Base-by-base conservation (phyloP, 2,329 filamentous ascomycete species). In the Neofusicoccum laricinum region DNA sequence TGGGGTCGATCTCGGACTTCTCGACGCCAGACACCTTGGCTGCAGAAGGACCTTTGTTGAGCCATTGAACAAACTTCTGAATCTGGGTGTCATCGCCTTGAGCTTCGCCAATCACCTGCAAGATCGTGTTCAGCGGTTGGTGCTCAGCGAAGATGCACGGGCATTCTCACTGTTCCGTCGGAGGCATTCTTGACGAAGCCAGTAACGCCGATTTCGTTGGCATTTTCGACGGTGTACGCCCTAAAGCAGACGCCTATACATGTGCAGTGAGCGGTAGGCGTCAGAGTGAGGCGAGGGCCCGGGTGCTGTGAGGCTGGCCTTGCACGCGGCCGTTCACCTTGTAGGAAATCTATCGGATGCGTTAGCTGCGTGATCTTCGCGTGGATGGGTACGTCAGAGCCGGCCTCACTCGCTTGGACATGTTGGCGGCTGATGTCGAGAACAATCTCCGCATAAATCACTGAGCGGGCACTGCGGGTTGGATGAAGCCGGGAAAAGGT, bases 61-160 rank as follows among this genome's bases (percentile, higher is more conserved):
- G 80, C 67, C 92, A 88, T 69, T 89, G 86, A 40, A 96, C 79
- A 68, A 97, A 90, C 63, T 87, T 85, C 61, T 87, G 78, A 30
- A 98, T 75, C 2, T 84, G 78, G 0, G 86, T 83, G 1, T 88
- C 82, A 1, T 85, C 82, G 34, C 92, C 93, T 75, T 98, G 94
- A 4, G 89, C 93, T 78, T 97, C 93, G 30, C 94, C 94, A 72
- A 92, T 87, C 51, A 98, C 93, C 92, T 97, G 68, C 4, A n/a
- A 25, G 46, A 21, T 6, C n/a, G 6, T 2, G 8, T 19, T 53
- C n/a, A 57, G 38, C 64, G 48, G 34, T 51, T 32, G 25, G 14
- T 41, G 51, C 49, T 48, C 41, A 25, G 43, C 49, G 61, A 48
- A 14, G 30, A 43, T 12, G 34, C 15, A 49, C 8, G 8, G 49